Evolutionary conservation across 257 asterid genomes (phyloP).

Genomic region (Echites panduratus): DNA sequence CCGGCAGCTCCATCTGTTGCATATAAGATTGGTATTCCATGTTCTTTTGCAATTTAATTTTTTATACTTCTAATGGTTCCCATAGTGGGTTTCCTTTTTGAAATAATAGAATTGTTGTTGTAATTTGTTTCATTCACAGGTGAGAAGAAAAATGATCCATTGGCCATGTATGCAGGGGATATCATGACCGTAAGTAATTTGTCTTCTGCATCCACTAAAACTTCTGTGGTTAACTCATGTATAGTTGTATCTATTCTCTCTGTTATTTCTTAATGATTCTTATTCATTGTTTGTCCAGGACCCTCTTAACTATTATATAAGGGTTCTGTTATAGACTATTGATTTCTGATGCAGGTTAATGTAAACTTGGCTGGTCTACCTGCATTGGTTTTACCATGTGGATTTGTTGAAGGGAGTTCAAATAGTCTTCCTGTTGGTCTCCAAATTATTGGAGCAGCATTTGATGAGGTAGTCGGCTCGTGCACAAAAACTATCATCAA

Average conservation of each 20-base stretch:
- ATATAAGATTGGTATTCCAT: slow-evolving; percentile 60
- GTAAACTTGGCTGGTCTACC: slow-evolving; percentile 98
- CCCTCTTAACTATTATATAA: background rate
- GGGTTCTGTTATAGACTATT: background rate
- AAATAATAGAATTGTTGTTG: slow-evolving; percentile 7
- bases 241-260: background rate
- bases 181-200: slow-evolving; percentile 80
- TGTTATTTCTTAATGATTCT: background rate
- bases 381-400: slow-evolving; percentile 97
- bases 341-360: slow-evolving; percentile 56
- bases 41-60: slow-evolving; percentile 4
- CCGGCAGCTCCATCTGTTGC: slow-evolving; percentile 98
- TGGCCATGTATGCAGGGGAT: slow-evolving; percentile 99
- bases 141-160: slow-evolving; percentile 95
- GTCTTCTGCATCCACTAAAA: background rate
- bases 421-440: slow-evolving; percentile 70
- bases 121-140: slow-evolving; percentile 44
- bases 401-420: slow-evolving; percentile 56
- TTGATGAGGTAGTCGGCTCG: slow-evolving; percentile 54
- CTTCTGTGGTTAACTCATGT: background rate
- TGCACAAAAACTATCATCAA: background rate
- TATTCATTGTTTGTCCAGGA: background rate
- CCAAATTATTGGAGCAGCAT: slow-evolving; percentile 94
- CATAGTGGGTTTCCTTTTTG: background rate
- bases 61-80: background rate